Base-by-base conservation (phyloP, 768 basidiomycete genomes). In the Suillus variegatus region DNA sequence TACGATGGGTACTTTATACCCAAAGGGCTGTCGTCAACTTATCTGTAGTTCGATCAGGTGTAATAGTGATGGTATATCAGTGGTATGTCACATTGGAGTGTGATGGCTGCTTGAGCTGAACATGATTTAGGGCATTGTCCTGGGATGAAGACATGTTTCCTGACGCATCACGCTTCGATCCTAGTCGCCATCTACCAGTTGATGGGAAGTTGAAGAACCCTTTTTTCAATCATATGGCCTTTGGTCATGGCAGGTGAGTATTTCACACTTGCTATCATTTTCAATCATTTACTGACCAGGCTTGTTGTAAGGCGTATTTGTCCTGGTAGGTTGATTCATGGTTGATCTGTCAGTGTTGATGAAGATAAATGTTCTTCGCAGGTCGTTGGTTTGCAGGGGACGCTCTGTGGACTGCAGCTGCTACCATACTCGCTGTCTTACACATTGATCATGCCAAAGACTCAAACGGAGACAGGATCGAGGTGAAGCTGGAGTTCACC, bases 1-100 rank as follows among this genome's bases (percentile, higher is more conserved):
- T 81, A 81, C 64, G 69, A 73, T 36, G 77, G 79, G 18, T 83
- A 83, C 63, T 70, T 82, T 7, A 87, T 87, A 52, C 85, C 86
- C 6, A 77, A 78, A 64, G 85, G 18, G 7, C 47, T 35, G 12
- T 35, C 40, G 3, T 44, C 9, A 12, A 60, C 28, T 60, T 12
- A 41, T 40, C 43, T 22, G 3, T 14, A 20, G 18, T 41, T 47
- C 18, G 8, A 41, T 20, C 25, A 61, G 61, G 61, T n/a, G 18
- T 20, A 14, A 7, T 4, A 1, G 20, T 62, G 9, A 49, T 35
- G 9, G 32, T 46, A 22, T 49, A 62, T 22, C 25, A 36, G n/a
- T 62, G 61, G 61, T 62, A 46, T 35, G 61, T 8, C n/a, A 10
- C 5, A 10, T 10, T 22, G n/a, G 8, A 20, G 28, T 35, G 6